Base-by-base conservation (phyloP, 2,329 filamentous ascomycete genomes). In the Leptographium radiaticola region DNA sequence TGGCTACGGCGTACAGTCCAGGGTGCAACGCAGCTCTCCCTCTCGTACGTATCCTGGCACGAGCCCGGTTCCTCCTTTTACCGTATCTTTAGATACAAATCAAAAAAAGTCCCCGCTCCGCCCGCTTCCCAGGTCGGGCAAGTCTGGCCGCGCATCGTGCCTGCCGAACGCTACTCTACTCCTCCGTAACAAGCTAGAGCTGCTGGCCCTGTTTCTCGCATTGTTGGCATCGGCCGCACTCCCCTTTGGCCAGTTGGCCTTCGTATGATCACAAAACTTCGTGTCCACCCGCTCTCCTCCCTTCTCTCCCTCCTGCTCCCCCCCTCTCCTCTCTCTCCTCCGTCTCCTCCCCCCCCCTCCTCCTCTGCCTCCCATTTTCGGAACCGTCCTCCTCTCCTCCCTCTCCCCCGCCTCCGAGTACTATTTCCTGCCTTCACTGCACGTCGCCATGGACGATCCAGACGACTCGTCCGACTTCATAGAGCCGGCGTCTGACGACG, bases 401-500 rank as follows among this genome's bases (percentile, higher is more conserved):
- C 15, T n/a, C 15, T 42, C 40, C 2, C 7, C 40, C 3, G 40
- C 40, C 40, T 18, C 36, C 36, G 10, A 38, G 25, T n/a, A n/a
- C n/a, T n/a, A 36, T 36, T 36, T 18, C n/a, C 20, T 11, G 16
- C 16, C 13, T 15, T 15, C 12, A 9, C 6, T 40, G 34, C 34
- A 40, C 12, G 2, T 25, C 34, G 36, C 25, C 42, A 53, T 57
- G 57, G 51, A 33, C 18, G 50, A 50, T 18, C 25, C 50, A 20
- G 53, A 57, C 50, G 53, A 56, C 44, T 39, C 39, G 7, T 55
- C 58, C 44, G 56, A 57, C 44, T 54, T 58, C 50, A 58, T 59
- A n/a, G 58, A 61, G 40, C 57, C 58, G 10, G 58, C 56, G 4
- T 61, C 59, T 33, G 53, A 56, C 33, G 51, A 49, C 5, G 43